Conservation (phyloP, 75 land plant genomes). For the Cupressus sempervirens region DNA sequence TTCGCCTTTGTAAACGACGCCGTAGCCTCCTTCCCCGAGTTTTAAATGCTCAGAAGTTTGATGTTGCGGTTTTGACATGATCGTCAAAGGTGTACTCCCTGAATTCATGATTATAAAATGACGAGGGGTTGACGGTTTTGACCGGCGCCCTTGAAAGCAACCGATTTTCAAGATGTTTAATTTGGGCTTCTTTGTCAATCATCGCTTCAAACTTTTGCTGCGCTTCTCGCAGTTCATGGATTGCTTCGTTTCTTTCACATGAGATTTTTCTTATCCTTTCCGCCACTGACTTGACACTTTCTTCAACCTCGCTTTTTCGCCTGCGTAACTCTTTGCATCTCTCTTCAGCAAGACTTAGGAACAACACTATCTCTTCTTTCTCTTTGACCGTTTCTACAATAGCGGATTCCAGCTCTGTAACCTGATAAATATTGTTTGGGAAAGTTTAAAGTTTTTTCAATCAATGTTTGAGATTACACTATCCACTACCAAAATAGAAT, state of each 20-base stretch:
- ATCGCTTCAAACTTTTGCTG: neutral
- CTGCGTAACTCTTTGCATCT: neutral
- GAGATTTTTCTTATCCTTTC: neutral
- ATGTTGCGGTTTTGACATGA: slow-evolving; percentile 21
- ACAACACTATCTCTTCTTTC: neutral
- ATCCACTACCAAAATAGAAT: too few relatives aligned
- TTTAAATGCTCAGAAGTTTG: slow-evolving; percentile 23
- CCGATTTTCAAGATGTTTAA: neutral
- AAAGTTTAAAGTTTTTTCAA: too few relatives aligned
- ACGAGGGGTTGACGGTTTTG: slow-evolving; percentile 15
- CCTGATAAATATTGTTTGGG: neutral
- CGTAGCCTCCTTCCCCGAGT: slow-evolving; percentile 55
- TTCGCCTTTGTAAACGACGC: slow-evolving; percentile 55
- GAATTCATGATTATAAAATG: neutral
- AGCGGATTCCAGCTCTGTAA: neutral
- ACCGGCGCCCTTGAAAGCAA: neutral
- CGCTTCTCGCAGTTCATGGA: neutral
- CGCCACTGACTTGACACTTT: neutral
- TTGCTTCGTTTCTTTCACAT: neutral
- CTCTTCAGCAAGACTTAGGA: neutral
- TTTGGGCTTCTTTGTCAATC: neutral
- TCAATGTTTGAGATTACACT: too few relatives aligned
- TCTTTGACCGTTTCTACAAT: neutral
- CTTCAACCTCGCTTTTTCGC: neutral
- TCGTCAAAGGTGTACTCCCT: slow-evolving; percentile 12